These are phyloP conservation scores for Ganoderma resinaceum DNA, from an alignment of 1,284 basidiomycete species.

Conservation along the genomic window DNA sequence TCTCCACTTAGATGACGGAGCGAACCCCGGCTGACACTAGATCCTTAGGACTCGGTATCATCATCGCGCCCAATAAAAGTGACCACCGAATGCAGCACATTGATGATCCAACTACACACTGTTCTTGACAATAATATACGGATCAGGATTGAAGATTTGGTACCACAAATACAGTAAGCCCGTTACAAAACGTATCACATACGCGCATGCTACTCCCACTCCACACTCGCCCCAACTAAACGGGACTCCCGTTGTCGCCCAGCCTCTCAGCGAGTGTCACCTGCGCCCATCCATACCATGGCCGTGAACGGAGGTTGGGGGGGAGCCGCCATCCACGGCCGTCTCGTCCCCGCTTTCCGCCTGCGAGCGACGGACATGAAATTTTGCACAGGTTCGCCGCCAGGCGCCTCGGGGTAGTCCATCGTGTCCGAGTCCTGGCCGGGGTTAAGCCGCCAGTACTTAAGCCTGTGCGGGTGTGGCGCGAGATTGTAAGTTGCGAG, in stretches of 20 bases:
- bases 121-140: background rate
- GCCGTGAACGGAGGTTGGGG: background rate
- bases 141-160: background rate
- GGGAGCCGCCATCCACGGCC: background rate
- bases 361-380: background rate
- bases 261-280: background rate
- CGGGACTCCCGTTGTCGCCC: background rate
- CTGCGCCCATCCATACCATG: background rate
- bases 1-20: background rate
- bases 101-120: background rate
- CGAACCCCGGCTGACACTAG: background rate
- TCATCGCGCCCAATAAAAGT: background rate
- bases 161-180: background rate
- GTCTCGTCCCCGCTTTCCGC: background rate
- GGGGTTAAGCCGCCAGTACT: slow-evolving; percentile 61
- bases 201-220: background rate
- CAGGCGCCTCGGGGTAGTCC: background rate
- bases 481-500: background rate
- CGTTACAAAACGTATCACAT: background rate
- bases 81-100: too few species aligned
- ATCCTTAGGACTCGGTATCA: background rate
- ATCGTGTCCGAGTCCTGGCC: slow-evolving; percentile 52
- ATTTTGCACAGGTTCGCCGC: background rate
- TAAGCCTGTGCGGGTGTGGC: slow-evolving; percentile 43
- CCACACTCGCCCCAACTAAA: background rate